A percentile compares a stretch with the other conserved stretches of the same genome.
Evolutionary conservation across 2,329 filamentous ascomycete species (phyloP).

Genomic region (Neurospora sp.): DNA sequence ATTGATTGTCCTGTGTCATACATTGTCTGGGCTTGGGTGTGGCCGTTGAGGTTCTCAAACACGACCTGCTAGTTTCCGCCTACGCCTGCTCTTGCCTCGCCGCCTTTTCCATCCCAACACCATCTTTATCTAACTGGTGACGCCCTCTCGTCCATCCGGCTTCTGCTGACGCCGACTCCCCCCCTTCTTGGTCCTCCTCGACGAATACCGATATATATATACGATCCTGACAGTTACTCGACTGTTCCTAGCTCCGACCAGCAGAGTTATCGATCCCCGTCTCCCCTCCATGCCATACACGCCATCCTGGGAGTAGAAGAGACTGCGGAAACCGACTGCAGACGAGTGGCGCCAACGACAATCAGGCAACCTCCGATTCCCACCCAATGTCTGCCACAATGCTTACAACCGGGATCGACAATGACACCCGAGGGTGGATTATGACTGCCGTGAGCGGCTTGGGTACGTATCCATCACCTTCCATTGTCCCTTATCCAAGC

Average conservation of each 20-base stretch:
- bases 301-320: neutral
- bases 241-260: neutral
- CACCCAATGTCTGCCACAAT: constrained; percentile 23
- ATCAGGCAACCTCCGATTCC: neutral
- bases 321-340: neutral
- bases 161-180: neutral
- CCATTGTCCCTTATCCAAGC: neutral
- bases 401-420: constrained; percentile 41
- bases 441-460: constrained; percentile 76
- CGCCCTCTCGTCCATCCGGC: neutral
- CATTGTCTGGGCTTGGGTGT: neutral
- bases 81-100: constrained; percentile 1
- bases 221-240: neutral
- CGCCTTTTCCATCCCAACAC: constrained; percentile 7
- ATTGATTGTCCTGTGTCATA: neutral
- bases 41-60: constrained; percentile 10
- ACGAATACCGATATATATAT: neutral
- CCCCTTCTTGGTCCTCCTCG: neutral
- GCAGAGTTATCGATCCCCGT: neutral
- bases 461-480: constrained; percentile 33
- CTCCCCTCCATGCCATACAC: neutral
- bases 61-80: neutral
- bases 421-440: constrained; percentile 89
- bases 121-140: neutral
- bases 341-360: neutral